Conservation (phyloP, 2,329 filamentous ascomycete genomes). For the Nothophoma quercina region DNA sequence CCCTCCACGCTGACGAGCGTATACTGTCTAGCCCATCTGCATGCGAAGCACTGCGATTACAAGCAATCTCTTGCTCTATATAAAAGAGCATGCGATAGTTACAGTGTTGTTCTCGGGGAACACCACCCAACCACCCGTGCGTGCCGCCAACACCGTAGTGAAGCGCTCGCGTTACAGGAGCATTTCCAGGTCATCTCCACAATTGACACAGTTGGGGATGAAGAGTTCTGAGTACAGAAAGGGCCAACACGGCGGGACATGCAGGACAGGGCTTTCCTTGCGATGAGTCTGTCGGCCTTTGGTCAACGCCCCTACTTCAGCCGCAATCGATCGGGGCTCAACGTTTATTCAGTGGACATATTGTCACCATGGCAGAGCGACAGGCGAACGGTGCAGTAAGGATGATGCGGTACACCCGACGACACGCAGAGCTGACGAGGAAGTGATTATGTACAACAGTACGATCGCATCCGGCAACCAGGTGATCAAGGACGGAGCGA, state of each 20-base stretch:
- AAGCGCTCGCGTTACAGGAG: not conserved
- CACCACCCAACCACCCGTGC: not conserved
- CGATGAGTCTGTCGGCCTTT: not conserved
- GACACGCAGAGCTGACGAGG: not conserved
- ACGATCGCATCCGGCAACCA: constrained; percentile 18
- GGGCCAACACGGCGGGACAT: no score
- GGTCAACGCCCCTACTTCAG: not conserved
- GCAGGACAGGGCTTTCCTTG: not conserved
- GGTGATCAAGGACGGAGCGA: constrained; percentile 15
- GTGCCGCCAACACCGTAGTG: not conserved
- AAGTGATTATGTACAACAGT: constrained; percentile 10
- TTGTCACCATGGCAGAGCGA: not conserved
- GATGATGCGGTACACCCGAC: not conserved
- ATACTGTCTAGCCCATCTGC: not conserved
- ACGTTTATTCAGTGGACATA: constrained; percentile 3
- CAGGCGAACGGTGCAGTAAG: constrained; percentile 12
- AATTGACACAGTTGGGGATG: no score
- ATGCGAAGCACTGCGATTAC: not conserved
- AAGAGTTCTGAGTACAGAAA: no score
- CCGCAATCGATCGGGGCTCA: not conserved
- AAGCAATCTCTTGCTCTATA: not conserved
- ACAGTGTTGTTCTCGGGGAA: not conserved
- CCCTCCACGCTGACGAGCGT: not conserved
- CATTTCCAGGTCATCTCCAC: no score
- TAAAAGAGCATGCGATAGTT: not conserved